Evolutionary conservation across 306 rosid species (phyloP).

Genomic region (Echinosophora koreensis): DNA sequence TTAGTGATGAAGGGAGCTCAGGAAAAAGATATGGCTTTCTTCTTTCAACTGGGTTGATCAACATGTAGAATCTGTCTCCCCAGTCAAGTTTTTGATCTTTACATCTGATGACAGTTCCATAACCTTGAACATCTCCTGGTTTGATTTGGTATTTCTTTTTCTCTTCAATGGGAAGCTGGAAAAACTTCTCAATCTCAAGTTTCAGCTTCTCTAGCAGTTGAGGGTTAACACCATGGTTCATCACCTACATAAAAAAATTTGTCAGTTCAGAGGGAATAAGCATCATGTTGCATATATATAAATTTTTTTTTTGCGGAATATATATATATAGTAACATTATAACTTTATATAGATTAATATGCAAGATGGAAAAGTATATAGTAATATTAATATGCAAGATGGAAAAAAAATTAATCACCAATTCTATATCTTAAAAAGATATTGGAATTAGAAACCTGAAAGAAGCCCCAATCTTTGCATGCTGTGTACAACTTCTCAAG

Average conservation of each 20-base stretch:
- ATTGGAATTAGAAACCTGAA: conserved; percentile 66
- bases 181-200: conserved; percentile 65
- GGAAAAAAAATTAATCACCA: neutral
- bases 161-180: conserved; percentile 71
- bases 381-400: too few relatives aligned
- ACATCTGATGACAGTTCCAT: conserved; percentile 58
- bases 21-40: conserved; percentile 75
- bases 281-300: neutral
- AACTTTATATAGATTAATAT: neutral
- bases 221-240: conserved; percentile 77
- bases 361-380: neutral
- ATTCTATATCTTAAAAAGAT: neutral
- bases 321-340: neutral
- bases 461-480: conserved; percentile 86
- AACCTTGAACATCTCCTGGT: conserved; percentile 78
- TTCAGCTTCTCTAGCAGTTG: conserved; percentile 57
- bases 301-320: too few relatives aligned
- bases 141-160: conserved; percentile 61
- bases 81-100: conserved; percentile 80
- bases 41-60: conserved; percentile 60
- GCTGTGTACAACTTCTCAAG: conserved; percentile 60
- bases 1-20: conserved; percentile 60
- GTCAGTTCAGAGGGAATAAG: neutral
- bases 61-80: conserved; percentile 78
- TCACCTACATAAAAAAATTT: conserved; percentile 57